Evolutionary conservation across 768 basidiomycete species (phyloP).

Genomic region (Calocybe gangraenosa): DNA sequence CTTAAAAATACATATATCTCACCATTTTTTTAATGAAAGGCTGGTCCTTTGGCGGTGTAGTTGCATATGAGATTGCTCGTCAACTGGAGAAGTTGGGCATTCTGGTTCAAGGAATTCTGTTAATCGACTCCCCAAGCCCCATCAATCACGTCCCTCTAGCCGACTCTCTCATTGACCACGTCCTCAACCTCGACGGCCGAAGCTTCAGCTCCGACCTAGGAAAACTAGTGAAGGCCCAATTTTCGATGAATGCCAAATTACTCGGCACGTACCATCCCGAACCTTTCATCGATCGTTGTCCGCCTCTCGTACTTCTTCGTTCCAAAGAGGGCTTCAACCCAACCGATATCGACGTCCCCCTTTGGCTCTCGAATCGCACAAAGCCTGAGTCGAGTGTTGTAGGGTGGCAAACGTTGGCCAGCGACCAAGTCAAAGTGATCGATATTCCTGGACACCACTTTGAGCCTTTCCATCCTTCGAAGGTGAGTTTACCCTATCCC

Average conservation of each 20-base stretch:
- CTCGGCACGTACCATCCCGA: slow-evolving; percentile 43
- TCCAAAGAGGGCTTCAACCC: slow-evolving; percentile 43
- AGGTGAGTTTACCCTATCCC: slow-evolving; percentile 37
- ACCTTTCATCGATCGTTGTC: slow-evolving; percentile 17
- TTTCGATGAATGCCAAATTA: slow-evolving; percentile 42
- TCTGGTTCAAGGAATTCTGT: slow-evolving; percentile 49
- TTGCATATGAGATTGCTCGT: slow-evolving; percentile 60
- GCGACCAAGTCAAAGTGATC: slow-evolving; percentile 33
- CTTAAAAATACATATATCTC: neutral
- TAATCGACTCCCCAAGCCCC: slow-evolving; percentile 68
- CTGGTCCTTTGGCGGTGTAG: slow-evolving; percentile 78
- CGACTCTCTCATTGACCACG: slow-evolving; percentile 43
- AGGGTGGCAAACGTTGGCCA: slow-evolving; percentile 47
- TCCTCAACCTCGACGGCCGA: slow-evolving; percentile 30
- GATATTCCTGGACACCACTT: slow-evolving; percentile 71
- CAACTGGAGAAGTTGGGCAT: slow-evolving; percentile 42
- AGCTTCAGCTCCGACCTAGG: slow-evolving; percentile 25
- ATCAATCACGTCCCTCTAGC: slow-evolving; percentile 48
- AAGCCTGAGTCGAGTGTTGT: slow-evolving; percentile 25
- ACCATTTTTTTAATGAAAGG: slow-evolving; percentile 32
- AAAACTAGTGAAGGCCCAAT: slow-evolving; percentile 41
- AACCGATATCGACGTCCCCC: slow-evolving; percentile 32
- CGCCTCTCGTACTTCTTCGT: slow-evolving; percentile 47
- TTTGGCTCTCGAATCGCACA: slow-evolving; percentile 49
- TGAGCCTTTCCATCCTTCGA: slow-evolving; percentile 42